A percentile compares a stretch with the other conserved stretches of the same genome.
Evolutionary conservation across 495 filamentous ascomycete species (phyloP).

Genomic region (Aspergillus leporis): DNA sequence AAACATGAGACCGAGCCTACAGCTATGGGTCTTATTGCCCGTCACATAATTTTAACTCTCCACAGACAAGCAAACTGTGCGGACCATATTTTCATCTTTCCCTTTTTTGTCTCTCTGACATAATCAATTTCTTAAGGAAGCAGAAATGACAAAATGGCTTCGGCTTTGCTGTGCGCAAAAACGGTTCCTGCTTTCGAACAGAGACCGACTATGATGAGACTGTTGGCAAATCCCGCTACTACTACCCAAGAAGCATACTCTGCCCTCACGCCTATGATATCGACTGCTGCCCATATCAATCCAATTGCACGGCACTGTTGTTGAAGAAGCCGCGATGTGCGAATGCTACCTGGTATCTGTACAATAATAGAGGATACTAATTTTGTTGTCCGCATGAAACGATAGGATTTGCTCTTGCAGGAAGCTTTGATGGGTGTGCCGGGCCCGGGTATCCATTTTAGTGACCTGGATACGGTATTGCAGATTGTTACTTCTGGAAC

Average conservation of each 20-base stretch:
- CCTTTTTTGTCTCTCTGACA: not conserved
- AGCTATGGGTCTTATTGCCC: too few relatives aligned
- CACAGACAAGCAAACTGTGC: too few relatives aligned
- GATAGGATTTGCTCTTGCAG: not conserved
- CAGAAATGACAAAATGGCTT: not conserved
- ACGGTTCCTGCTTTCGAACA: conserved; percentile 9
- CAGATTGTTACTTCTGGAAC: not conserved
- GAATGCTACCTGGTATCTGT: conserved; percentile 16
- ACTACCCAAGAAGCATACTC: conserved; percentile 5
- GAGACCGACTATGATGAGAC: conserved; percentile 13
- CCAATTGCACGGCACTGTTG: conserved; percentile 3
- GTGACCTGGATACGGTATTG: not conserved
- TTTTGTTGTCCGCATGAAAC: conserved; percentile 8
- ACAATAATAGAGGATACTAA: conserved; percentile 10
- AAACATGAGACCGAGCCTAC: too few relatives aligned
- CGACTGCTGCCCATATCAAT: conserved; percentile 7
- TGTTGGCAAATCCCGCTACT: conserved; percentile 4
- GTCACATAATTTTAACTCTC: too few relatives aligned
- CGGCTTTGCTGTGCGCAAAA: conserved; percentile 10
- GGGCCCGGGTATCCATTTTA: conserved; percentile 2
- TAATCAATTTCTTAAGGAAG: not conserved
- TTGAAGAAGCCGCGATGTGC: conserved; percentile 8
- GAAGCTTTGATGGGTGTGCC: conserved; percentile 5
- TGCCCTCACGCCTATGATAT: conserved; percentile 14
- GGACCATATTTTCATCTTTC: not conserved